phyloP scores from a whole-genome alignment of 2,329 filamentous ascomycete genomes.

The Fusarium floridanum region DNA sequence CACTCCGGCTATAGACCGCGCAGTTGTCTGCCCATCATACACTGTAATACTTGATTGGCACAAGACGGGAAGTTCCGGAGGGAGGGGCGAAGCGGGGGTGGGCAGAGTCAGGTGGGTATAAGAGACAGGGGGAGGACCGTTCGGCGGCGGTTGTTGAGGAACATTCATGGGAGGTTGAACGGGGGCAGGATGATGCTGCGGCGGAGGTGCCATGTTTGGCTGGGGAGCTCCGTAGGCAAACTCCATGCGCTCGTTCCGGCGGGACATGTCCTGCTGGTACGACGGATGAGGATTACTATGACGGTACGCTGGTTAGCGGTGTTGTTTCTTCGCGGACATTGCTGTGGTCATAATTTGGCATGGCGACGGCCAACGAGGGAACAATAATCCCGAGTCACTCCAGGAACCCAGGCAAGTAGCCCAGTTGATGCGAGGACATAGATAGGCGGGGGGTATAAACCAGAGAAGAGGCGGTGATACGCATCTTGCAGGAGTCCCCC shows the following conservation, averaged over 20 bases:
- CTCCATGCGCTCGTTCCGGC: slow-evolving; percentile 59
- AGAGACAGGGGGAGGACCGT: slow-evolving; percentile 49
- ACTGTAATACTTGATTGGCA: too few species aligned
- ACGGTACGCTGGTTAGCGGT: slow-evolving; percentile 47
- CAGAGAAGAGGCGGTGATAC: slow-evolving; percentile 18
- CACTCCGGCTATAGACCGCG: too few species aligned
- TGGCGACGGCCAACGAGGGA: slow-evolving; percentile 23
- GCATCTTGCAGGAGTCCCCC: not conserved
- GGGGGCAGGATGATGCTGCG: slow-evolving; percentile 54
- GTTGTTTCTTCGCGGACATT: slow-evolving; percentile 42
- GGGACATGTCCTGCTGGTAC: slow-evolving; percentile 66
- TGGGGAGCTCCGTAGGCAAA: slow-evolving; percentile 57
- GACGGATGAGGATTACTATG: slow-evolving; percentile 56
- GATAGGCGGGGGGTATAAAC: slow-evolving; percentile 41
- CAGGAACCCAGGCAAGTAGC: slow-evolving; percentile 26
- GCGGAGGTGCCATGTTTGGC: slow-evolving; percentile 54
- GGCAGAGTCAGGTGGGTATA: too few species aligned
- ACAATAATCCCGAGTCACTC: slow-evolving; percentile 15
- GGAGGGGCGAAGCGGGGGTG: too few species aligned
- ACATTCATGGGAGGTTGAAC: slow-evolving; percentile 56
- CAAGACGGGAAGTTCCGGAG: too few species aligned
- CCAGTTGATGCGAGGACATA: slow-evolving; percentile 19
- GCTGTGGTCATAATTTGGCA: slow-evolving; percentile 45
- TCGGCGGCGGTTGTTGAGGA: slow-evolving; percentile 55
- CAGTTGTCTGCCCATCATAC: too few species aligned